Base-by-base conservation (phyloP, 345 rosid species). In the Camelina hispida region DNA sequence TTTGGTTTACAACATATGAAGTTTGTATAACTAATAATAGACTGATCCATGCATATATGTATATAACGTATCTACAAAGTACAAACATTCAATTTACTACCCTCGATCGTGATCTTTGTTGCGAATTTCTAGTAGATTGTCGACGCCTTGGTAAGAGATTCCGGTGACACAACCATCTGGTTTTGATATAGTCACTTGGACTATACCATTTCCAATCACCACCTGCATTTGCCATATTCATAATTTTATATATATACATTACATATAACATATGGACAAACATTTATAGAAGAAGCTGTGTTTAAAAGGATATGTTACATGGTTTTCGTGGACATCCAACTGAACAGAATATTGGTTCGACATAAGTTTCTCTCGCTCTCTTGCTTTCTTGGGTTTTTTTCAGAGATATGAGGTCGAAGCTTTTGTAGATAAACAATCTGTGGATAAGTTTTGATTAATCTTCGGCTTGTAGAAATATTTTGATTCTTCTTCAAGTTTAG, bases 161-260 rank as follows among this genome's bases (percentile, higher is more conserved):
- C 91, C 90, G 1, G 91, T 87, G 50, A 93, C 89, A 20, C 88
- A 85, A 56, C 98, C 97, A 22, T 72, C 92, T 0, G 98, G 98
- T 40, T 88, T 89, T 13, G 96, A 91, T 50, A 91, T 72, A 4
- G 92, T 87, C 37, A 93, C 80, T 82, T 83, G 82, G 18, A 93
- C 68, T 48, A 87, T 71, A 32, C 96, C 94, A 77, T 93, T 93
- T 44, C 86, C 86, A 82, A 93, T 64, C 79, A 84, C 80, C 77
- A 91, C 98, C 98, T 93, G 73, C 83, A 79, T 51, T 53, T 51
- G 57, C 40, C 30, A 58, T 16, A 25, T 69, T 16, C 46, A 63
- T 28, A 28, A 28, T 4, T 28, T 28, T 4, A 28, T 28, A 28
- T 28, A 25, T 3, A 25, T 3, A 25, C 28, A 25, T 25, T 25